Base-by-base conservation (phyloP, 306 rosid species). In the Vigna hirtella region DNA sequence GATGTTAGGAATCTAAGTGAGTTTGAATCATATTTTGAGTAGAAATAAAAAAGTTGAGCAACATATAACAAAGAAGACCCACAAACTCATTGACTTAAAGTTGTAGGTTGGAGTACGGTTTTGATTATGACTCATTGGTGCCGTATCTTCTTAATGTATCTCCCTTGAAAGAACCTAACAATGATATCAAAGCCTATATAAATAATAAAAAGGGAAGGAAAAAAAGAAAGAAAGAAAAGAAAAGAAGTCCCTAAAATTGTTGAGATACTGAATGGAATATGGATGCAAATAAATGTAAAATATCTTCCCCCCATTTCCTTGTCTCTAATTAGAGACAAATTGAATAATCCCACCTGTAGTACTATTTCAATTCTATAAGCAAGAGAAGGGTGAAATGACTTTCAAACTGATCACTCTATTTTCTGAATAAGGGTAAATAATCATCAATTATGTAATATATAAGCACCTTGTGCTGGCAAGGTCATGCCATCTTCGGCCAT, bases 401-500 rank as follows among this genome's bases (percentile, higher is more conserved):
- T 71, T 66, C 49, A 52, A 68, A 72, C 40, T 26, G 32, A 55
- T 22, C 34, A 53, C 28, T 52, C 64, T 65, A 61, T 36, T 73
- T 24, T 77, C 59, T 52, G 68, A 51, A 56, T 14, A 6, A 52
- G 67, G 70, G 76, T 48, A 64, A 66, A 61, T 32, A 66, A 82
- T 42, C 57, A 13, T 74, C 68, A 67, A 57, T 76, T 30, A 64
- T 32, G 58, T 49, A 36, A 65, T 34, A 59, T 63, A 42, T 42
- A 36, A 67, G 50, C 49, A 92, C 96, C 97, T 90, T 74, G 70
- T n/a, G 77, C 83, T 66, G 36, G 82, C 70, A 83, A 58, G 83
- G 71, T 84, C 88, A 73, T 82, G 77, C 68, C 77, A 78, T 81
- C 92, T 85, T 88, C 87, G 81, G 45, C 90, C 74, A 77, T 89